Percentiles rank a stretch among this genome's conserved stretches.
phyloP scores from a whole-genome alignment of 2,329 filamentous ascomycete genomes.

The Xylariaceae sp. region DNA sequence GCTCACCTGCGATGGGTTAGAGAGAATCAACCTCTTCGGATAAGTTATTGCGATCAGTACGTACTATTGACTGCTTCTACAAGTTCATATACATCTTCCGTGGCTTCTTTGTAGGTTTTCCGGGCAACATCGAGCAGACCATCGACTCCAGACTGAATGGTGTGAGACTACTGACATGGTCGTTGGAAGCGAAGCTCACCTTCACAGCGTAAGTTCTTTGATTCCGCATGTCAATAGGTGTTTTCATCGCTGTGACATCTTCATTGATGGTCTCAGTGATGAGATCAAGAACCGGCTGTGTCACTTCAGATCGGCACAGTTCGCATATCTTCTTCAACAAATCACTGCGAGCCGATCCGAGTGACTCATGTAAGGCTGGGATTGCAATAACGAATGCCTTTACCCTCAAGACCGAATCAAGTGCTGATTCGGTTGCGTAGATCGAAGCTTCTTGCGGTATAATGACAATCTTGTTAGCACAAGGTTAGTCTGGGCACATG shows the following conservation, averaged over 20 bases:
- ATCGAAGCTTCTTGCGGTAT: slow-evolving; percentile 63
- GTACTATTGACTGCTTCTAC: slow-evolving; percentile 63
- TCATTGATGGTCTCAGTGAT: slow-evolving; percentile 73
- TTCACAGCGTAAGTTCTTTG: slow-evolving; percentile 89
- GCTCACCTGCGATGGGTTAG: slow-evolving; percentile 42
- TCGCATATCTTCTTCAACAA: slow-evolving; percentile 66
- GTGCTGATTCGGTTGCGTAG: slow-evolving; percentile 69
- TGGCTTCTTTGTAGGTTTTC: slow-evolving; percentile 85
- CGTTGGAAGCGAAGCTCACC: slow-evolving; percentile 35
- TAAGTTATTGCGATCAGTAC: slow-evolving; percentile 2
- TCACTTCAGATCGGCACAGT: slow-evolving; percentile 62
- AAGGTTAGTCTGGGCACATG: slow-evolving; percentile 16
- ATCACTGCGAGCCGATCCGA: slow-evolving; percentile 59
- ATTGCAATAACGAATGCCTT: slow-evolving; percentile 76
- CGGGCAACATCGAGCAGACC: slow-evolving; percentile 84
- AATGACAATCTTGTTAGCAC: slow-evolving; percentile 63
- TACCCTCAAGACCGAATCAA: slow-evolving; percentile 82
- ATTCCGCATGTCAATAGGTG: slow-evolving; percentile 80
- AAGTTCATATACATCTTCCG: slow-evolving; percentile 70
- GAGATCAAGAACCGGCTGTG: slow-evolving; percentile 56
- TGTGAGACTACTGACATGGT: slow-evolving; percentile 14
- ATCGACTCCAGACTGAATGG: slow-evolving; percentile 66
- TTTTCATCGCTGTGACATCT: slow-evolving; percentile 72
- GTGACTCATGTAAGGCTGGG: slow-evolving; percentile 61
- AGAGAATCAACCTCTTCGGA: no score